A percentile compares a stretch with the other conserved stretches of the same genome.
These are phyloP conservation scores for Colletotrichum sp. DNA, from an alignment of 2,329 filamentous ascomycete species.

Conservation along the genomic window DNA sequence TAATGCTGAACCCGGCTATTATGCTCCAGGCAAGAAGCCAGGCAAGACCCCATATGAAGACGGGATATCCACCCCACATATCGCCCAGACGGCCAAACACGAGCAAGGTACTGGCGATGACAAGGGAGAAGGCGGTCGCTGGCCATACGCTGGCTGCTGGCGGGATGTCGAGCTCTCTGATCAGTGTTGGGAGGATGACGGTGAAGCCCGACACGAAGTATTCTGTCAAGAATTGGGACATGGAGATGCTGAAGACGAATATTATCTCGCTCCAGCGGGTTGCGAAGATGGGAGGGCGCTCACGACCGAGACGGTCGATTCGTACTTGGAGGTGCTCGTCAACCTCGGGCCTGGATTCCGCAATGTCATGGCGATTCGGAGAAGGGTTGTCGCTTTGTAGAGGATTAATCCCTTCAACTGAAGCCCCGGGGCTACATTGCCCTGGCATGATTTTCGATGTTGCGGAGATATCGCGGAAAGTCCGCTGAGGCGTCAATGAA, in stretches of 20 bases:
- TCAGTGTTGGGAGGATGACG: not conserved
- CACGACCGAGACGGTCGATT: not conserved
- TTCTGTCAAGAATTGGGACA: slow-evolving; percentile 1
- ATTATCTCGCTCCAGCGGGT: not conserved
- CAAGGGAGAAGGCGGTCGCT: not conserved
- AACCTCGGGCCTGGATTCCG: not conserved
- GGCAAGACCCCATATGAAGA: not conserved
- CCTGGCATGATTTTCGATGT: not conserved
- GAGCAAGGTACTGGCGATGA: not conserved
- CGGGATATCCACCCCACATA: not conserved
- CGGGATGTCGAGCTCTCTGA: not conserved
- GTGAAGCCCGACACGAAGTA: not conserved
- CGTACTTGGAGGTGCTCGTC: not conserved
- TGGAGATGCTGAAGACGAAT: not conserved
- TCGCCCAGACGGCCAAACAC: not conserved
- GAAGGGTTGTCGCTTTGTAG: not conserved
- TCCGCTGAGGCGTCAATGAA: not conserved
- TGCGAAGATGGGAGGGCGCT: not conserved
- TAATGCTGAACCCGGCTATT: not conserved
- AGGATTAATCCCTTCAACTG: not conserved
- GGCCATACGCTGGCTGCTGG: not conserved
- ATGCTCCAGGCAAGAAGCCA: not conserved
- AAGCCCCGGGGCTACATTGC: not conserved
- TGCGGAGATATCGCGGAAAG: accelerated
- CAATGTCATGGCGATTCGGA: not conserved